Evolutionary conservation across 305 asterid species (phyloP), one percentile per base, ranked within the genome.

Genomic region (Fraxinus latifolia): DNA sequence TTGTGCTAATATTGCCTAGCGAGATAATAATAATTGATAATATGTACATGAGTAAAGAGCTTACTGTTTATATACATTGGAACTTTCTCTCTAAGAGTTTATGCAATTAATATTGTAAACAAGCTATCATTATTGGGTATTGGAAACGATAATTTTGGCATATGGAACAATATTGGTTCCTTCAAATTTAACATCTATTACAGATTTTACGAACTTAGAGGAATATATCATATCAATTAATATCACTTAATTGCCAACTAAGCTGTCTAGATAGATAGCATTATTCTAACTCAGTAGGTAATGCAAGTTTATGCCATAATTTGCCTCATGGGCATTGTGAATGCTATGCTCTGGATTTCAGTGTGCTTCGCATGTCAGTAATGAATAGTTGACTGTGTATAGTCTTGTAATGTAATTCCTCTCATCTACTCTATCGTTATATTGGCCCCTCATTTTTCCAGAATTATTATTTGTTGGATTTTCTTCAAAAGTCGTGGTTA

Each of bases 401-500:
- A 4, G 36, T 29, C 74, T 67, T 67, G 3, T 2, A 25, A 67
- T 14, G 9, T 67, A 67, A 67, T 67, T 67, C 4, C 74, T 11
- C 17, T 65, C 34, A 12, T 82, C 15, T 70, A n/a, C 76, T 12
- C 67, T 21, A 3, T 34, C 8, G 0, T 75, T 70, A 33, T 75
- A 31, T 36, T 8, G 74, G 53, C 55, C 73, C 53, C 79, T 19
- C 39, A 76, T 37, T 74, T 50, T 42, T 79, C 25, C 5, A 29
- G 25, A 70, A 78, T 14, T 71, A 36, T 80, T 65, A 21, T 17
- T 31, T 33, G 37, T 47, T 68, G 34, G 15, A 68, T 50, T 36
- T 79, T 36, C 79, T 76, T 19, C 82, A 80, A 77, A 78, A 39
- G 27, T 53, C 83, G 23, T 74, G 82, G 62, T 82, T 19, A 74